Conservation (phyloP, 257 asterid species). For the Solanum lycopersicoides region DNA sequence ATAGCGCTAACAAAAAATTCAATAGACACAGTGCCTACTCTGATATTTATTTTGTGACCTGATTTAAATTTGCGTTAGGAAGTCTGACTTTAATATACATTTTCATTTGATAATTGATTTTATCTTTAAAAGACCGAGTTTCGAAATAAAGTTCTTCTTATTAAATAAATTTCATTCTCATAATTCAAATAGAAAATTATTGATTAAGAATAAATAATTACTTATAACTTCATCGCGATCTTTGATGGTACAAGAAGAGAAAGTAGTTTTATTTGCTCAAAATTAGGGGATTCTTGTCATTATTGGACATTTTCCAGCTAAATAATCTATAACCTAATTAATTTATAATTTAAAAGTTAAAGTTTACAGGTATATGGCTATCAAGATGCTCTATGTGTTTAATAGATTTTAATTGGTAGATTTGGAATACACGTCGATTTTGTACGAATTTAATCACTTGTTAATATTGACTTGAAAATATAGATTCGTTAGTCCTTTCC, state of each 20-base stretch:
- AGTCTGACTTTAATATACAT: neutral
- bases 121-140: neutral
- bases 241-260: neutral
- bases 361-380: neutral
- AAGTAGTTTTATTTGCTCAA: neutral
- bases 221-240: neutral
- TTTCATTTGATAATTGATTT: neutral
- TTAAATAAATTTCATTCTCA: neutral
- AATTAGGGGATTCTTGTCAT: neutral
- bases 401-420: neutral
- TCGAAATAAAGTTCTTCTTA: neutral
- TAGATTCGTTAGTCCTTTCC: neutral
- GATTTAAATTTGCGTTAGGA: neutral
- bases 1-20: neutral
- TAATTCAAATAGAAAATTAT: neutral
- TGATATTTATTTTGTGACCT: neutral
- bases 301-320: neutral
- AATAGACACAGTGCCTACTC: neutral
- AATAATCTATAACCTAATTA: neutral
- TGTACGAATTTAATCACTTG: neutral
- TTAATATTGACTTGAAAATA: neutral
- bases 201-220: neutral
- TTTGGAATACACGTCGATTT: constrained; percentile 1
- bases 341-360: neutral
- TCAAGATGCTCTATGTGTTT: neutral